A percentile compares a stretch with the other conserved stretches of the same genome.
These are phyloP conservation scores for Ampelocalamus luodianensis DNA, from an alignment of 176 grass and related monocot species.

Conservation along the genomic window DNA sequence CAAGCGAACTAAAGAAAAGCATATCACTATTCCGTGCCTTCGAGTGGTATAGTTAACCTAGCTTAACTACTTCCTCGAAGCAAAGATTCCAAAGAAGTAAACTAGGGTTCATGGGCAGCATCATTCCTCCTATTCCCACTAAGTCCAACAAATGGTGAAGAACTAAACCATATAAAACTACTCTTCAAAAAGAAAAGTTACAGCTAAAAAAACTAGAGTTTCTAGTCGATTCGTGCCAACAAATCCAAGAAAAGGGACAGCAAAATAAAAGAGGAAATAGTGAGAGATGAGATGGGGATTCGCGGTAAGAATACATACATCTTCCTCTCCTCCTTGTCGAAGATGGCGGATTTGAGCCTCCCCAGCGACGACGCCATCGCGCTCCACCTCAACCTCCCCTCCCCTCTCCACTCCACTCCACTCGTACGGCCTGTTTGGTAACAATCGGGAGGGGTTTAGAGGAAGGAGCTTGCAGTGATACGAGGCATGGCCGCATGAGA, in stretches of 20 bases:
- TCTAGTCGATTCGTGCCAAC: neutral
- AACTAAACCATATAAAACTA: neutral
- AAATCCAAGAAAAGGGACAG: neutral
- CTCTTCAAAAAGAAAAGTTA: neutral
- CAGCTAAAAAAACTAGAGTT: neutral
- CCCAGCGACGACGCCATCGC: conserved; percentile 81
- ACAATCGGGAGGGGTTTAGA: too few species aligned
- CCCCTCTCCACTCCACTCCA: neutral
- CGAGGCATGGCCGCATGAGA: too few species aligned
- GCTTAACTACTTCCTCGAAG: neutral
- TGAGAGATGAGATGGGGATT: neutral
- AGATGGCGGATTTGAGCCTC: conserved; percentile 68
- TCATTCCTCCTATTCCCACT: neutral
- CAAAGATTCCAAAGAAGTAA: neutral
- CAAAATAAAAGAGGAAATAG: neutral
- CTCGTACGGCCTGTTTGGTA: too few species aligned
- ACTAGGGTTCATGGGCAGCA: neutral
- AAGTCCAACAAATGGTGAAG: neutral
- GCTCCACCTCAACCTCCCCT: neutral
- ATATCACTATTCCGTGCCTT: neutral
- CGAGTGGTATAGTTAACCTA: neutral
- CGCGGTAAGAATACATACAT: conserved; percentile 41
- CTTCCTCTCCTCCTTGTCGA: conserved; percentile 71
- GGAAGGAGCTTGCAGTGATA: too few species aligned
- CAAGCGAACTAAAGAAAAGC: neutral